Conservation (phyloP, 345 rosid species). For the Euphorbia peplus region DNA sequence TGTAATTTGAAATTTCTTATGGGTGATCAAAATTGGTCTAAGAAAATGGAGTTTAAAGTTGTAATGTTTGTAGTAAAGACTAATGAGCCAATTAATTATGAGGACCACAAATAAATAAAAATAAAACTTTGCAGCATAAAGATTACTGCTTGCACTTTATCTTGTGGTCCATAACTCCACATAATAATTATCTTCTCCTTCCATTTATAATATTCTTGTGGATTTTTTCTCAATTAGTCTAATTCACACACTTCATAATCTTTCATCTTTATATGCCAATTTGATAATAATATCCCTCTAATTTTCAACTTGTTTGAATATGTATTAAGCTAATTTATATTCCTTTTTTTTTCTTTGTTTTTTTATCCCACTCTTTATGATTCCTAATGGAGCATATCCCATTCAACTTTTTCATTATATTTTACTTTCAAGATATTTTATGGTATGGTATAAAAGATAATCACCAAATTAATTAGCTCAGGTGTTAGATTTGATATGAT, state of each 20-base stretch:
- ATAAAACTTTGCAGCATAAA: conserved; percentile 27
- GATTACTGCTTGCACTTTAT: conserved; percentile 24
- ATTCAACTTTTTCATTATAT: background rate
- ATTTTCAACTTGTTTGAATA: conserved; percentile 7
- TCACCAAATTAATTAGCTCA: background rate
- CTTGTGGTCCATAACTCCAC: conserved; percentile 45
- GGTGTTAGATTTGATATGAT: too few relatives aligned
- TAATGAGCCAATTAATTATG: conserved; percentile 12
- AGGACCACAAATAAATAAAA: conserved; percentile 28
- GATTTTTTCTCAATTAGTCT: background rate
- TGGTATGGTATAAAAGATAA: background rate
- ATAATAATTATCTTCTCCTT: conserved; percentile 21
- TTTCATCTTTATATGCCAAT: background rate
- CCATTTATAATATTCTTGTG: conserved; percentile 9
- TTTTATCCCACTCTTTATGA: background rate
- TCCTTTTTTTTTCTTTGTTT: background rate
- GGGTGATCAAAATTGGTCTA: too few relatives aligned
- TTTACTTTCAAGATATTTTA: background rate
- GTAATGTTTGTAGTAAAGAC: background rate
- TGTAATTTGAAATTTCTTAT: too few relatives aligned
- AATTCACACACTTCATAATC: background rate
- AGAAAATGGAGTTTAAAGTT: background rate
- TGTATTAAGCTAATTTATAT: background rate
- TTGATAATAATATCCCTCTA: background rate
- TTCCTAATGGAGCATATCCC: background rate